Base-by-base conservation (phyloP, 2,329 filamentous ascomycete species). In the Colletotrichum abscissum region DNA sequence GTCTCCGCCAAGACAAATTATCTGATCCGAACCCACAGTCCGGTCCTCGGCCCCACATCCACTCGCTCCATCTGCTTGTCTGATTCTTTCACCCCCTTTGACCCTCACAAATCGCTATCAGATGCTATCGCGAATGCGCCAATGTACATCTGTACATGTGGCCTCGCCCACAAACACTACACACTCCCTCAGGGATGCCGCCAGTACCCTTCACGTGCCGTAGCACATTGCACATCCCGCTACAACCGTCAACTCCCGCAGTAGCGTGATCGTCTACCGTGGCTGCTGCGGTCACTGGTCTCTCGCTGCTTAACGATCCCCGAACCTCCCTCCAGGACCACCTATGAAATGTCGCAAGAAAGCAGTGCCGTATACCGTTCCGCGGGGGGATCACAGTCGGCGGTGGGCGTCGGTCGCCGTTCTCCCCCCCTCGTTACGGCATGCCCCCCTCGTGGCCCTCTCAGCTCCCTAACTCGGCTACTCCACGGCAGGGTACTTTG, bases 1-100 rank as follows among this genome's bases (percentile, higher is more conserved):
- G 26, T 11, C 24, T 24, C 58, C 58, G 72, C 72, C 74, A 75
- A 75, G 74, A 75, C 64, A 69, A 69, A 67, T 75, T 75, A 75
- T 75, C 74, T 75, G 74, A 75, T 75, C 74, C 68, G 72, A 63
- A 67, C 68, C 67, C 70, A 49, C 46, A 65, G n/a, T 28, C 57
- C 55, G 68, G 63, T 68, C 52, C 35, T 68, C 68, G 68, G 72
- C 67, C 49, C 68, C 71, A 65, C 71, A 52, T 38, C 19, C 30
- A 30, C 16, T 46, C 42, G 42, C 42, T 46, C 42, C 42, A 46
- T 5, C 38, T 42, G 38, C 14, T 19, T 19, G 14, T 26, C 66
- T 49, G 24, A 22, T 30, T 42, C 69, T 42, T 56, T 54, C 52
- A 30, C 57, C 42, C 46, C 33, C 30, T 46, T 66, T 26, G 42